Percentiles rank a stretch among this genome's conserved stretches.
phyloP scores from a whole-genome alignment of 192 early-diverging fungal genomes.

The Hyaloraphidium curvatum region DNA sequence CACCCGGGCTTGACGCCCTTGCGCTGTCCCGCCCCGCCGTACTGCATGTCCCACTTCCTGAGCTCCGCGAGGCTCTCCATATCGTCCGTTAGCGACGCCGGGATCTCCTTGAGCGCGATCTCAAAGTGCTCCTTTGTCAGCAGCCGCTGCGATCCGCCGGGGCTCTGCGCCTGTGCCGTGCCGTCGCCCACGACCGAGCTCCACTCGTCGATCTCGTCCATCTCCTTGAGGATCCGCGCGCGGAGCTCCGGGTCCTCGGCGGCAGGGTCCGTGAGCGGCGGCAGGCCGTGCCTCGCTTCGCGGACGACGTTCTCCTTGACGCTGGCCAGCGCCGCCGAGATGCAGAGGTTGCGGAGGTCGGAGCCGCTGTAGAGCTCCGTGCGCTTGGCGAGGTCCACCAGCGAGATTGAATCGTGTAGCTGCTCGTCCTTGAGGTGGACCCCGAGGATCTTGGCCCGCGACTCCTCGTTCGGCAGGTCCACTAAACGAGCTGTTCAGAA shows the following conservation, averaged over 20 bases:
- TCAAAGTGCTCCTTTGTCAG: conserved; percentile 55
- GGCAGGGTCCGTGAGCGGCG: neutral
- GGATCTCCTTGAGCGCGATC: conserved; percentile 58
- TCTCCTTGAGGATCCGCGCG: conserved; percentile 5
- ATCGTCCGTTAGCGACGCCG: conserved; percentile 73
- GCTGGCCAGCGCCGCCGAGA: conserved; percentile 47
- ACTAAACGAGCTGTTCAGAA: too few species aligned
- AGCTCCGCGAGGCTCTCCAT: conserved; percentile 76
- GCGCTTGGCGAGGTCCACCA: conserved; percentile 42
- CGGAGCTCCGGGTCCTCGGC: neutral
- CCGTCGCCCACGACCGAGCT: conserved; percentile 1
- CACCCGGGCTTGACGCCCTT: conserved; percentile 22
- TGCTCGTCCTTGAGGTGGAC: conserved; percentile 62
- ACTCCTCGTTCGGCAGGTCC: conserved; percentile 63
- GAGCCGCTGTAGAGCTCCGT: conserved; percentile 78
- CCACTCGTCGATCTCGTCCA: conserved; percentile 19
- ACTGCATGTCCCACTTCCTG: conserved; percentile 74
- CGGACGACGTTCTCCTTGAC: conserved; percentile 18
- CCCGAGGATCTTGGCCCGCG: conserved; percentile 50
- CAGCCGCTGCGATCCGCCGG: conserved; percentile 12
- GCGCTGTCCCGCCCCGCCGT: conserved; percentile 54
- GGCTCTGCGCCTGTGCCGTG: neutral
- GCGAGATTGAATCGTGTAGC: conserved; percentile 31
- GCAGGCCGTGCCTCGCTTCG: neutral
- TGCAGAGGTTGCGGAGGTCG: conserved; percentile 86